These are phyloP conservation scores for Aspergillus ustus DNA, from an alignment of 2,329 filamentous ascomycete species.

Conservation along the genomic window DNA sequence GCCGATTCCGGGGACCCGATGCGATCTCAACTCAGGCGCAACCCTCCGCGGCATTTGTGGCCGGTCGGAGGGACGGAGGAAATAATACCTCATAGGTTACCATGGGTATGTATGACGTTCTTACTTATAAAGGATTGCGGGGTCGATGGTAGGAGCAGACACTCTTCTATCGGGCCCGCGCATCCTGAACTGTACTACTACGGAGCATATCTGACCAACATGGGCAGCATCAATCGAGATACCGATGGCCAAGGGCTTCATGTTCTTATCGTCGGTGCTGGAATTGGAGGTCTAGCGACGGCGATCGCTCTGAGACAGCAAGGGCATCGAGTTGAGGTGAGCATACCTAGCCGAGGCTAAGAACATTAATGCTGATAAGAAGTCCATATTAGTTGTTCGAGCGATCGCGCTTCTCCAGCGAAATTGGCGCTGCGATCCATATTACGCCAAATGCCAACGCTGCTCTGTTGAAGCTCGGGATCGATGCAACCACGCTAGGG, in stretches of 20 bases:
- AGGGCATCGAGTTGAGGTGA: constrained; percentile 53
- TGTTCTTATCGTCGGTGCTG: constrained; percentile 40
- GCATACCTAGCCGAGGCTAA: neutral
- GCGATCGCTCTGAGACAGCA: constrained; percentile 57
- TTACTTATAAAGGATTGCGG: neutral
- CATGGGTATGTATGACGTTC: neutral
- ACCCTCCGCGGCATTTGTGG: neutral
- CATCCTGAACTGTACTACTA: neutral
- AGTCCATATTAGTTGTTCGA: constrained; percentile 57
- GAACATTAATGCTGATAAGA: neutral
- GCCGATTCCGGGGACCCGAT: constrained; percentile 30
- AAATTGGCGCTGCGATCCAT: constrained; percentile 66
- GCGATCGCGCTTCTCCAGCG: constrained; percentile 59
- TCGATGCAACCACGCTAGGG: constrained; percentile 47
- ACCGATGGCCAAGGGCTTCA: constrained; percentile 24
- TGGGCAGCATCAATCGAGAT: constrained; percentile 22
- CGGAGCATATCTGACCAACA: constrained; percentile 12
- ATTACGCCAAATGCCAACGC: constrained; percentile 66
- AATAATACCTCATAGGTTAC: neutral
- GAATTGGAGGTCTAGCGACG: constrained; percentile 39
- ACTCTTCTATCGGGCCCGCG: neutral
- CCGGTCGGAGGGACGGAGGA: neutral
- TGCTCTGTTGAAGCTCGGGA: constrained; percentile 54
- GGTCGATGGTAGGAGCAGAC: neutral
- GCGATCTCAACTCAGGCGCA: neutral